phyloP scores from a whole-genome alignment of 441 rosid genomes.

The Syzygium syzygioides region DNA sequence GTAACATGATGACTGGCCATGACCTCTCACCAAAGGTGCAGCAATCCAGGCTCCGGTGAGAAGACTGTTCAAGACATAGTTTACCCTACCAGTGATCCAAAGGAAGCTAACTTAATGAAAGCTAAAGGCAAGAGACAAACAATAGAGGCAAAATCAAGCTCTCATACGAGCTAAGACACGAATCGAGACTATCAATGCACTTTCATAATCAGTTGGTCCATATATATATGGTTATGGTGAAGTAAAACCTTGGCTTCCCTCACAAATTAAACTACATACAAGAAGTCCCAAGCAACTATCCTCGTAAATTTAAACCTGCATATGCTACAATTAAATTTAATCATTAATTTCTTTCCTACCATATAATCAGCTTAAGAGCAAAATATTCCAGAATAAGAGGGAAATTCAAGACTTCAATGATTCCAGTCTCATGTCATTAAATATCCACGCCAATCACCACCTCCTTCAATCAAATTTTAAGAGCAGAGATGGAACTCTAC shows the following conservation, averaged over 20 bases:
- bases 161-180: background rate
- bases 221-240: background rate
- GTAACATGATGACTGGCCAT: background rate
- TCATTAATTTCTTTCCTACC: background rate
- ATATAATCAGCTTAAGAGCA: background rate
- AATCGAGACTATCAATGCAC: background rate
- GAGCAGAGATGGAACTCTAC: slow-evolving; percentile 30
- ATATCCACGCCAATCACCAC: background rate
- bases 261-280: background rate
- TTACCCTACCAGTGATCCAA: background rate
- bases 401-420: background rate
- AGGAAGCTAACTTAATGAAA: background rate
- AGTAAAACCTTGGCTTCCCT: background rate
- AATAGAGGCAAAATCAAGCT: background rate
- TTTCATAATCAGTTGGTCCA: background rate
- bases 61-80: background rate
- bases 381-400: background rate
- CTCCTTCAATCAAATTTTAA: background rate
- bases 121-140: background rate
- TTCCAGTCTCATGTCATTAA: background rate
- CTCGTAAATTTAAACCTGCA: background rate
- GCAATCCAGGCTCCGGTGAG: background rate
- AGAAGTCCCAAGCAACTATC: background rate
- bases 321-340: background rate
- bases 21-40: background rate